phyloP scores from a whole-genome alignment of 441 rosid genomes.

The Erodium texanum region DNA sequence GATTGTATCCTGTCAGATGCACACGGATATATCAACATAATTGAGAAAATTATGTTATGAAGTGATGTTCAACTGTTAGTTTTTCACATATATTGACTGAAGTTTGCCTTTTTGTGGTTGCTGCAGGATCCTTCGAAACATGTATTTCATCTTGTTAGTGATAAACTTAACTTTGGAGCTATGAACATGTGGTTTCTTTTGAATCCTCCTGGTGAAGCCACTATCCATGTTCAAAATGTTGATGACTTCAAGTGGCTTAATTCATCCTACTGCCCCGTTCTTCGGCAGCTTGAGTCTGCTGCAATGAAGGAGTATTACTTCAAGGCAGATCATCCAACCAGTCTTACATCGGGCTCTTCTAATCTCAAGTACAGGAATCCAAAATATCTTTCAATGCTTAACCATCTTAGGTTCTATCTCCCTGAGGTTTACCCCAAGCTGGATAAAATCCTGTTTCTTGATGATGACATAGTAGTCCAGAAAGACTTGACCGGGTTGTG shows the following conservation, averaged over 20 bases:
- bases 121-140: conserved; percentile 40
- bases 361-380: conserved; percentile 59
- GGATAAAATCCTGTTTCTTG: conserved; percentile 82
- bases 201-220: conserved; percentile 37
- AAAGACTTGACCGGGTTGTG: conserved; percentile 83
- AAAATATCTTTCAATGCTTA: conserved; percentile 61
- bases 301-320: conserved; percentile 94
- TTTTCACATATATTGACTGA: too few relatives aligned
- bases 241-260: too few relatives aligned
- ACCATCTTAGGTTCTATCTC: conserved; percentile 89
- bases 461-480: too few relatives aligned
- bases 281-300: conserved; percentile 86
- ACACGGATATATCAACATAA: too few relatives aligned
- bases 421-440: conserved; percentile 86
- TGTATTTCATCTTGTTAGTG: conserved; percentile 31
- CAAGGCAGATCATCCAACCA: conserved; percentile 86
- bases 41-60: too few relatives aligned
- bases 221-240: conserved; percentile 30
- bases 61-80: too few relatives aligned
- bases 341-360: conserved; percentile 69
- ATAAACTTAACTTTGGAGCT: too few relatives aligned
- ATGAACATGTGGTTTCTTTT: too few relatives aligned
- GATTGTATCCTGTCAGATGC: too few relatives aligned
- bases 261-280: conserved; percentile 59
- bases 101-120: too few relatives aligned